Conservation (phyloP, 352 stramenopile species). For the Globisporangium mamillatum region DNA sequence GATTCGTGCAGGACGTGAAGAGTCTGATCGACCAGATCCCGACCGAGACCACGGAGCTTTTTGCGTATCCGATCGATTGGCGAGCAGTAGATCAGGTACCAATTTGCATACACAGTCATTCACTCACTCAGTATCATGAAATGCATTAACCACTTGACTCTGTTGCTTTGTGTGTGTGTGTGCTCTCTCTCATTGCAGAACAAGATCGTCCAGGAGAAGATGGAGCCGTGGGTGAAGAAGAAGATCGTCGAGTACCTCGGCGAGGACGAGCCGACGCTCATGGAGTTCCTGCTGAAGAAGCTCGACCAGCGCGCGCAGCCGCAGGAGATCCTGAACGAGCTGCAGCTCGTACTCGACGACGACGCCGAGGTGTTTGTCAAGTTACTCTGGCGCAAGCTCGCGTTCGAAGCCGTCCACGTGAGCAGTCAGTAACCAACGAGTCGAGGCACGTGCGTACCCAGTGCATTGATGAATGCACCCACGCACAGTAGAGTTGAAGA, state of each 20-base stretch:
- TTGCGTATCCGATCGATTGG: constrained; percentile 43
- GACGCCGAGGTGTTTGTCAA: constrained; percentile 54
- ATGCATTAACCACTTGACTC: background rate
- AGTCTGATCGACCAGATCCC: constrained; percentile 44
- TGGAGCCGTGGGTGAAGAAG: constrained; percentile 43
- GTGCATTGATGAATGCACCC: background rate
- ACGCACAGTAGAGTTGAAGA: background rate
- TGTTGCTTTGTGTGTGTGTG: background rate
- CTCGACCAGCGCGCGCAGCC: constrained; percentile 25
- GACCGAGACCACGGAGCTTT: constrained; percentile 33
- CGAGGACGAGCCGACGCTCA: constrained; percentile 43
- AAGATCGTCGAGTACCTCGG: constrained; percentile 55
- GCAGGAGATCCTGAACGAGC: constrained; percentile 32
- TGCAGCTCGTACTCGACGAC: constrained; percentile 41
- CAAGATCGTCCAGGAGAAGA: constrained; percentile 35
- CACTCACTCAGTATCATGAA: background rate
- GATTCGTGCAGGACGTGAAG: constrained; percentile 31
- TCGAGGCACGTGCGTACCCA: background rate
- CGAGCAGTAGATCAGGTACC: constrained; percentile 24
- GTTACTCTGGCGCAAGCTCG: constrained; percentile 51
- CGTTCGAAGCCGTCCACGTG: constrained; percentile 39
- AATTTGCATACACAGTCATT: background rate
- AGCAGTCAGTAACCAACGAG: background rate
- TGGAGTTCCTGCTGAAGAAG: constrained; percentile 45
- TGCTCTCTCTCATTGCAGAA: constrained; percentile 12